Percentiles rank a stretch among this genome's conserved stretches.
These are phyloP conservation scores for Crithidia acanthocephali DNA, from an alignment of 208 protist genomes.

Conservation along the genomic window DNA sequence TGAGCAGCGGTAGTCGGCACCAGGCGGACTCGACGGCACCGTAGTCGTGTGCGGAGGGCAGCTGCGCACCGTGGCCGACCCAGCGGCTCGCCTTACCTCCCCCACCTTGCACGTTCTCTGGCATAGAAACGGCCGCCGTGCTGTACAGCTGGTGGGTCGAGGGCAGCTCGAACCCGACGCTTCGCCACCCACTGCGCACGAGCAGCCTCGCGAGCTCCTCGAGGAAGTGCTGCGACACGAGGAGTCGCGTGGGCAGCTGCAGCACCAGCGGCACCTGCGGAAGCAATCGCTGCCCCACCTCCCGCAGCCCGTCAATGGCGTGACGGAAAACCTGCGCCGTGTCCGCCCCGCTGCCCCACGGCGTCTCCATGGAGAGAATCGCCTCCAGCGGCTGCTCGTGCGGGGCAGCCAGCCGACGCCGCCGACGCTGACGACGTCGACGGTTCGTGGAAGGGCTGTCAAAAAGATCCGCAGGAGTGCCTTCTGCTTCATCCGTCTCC, in stretches of 20 bases:
- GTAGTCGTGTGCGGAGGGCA: conserved; percentile 1
- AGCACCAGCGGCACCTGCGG: conserved; percentile 40
- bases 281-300: conserved; percentile 21
- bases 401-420: conserved; percentile 17
- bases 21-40: conserved; percentile 23
- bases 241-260: conserved; percentile 57
- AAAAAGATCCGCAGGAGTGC: no score
- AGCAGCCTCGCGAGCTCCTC: conserved; percentile 35
- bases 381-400: conserved; percentile 37
- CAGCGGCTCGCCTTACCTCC: not conserved
- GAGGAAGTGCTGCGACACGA: conserved; percentile 61
- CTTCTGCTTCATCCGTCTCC: no score
- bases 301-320: conserved; percentile 29
- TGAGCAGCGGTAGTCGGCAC: conserved; percentile 45
- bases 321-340: conserved; percentile 22
- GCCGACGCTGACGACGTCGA: not conserved
- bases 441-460: no score
- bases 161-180: conserved; percentile 55
- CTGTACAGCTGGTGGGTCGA: conserved; percentile 40
- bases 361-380: conserved; percentile 32
- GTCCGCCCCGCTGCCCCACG: conserved; percentile 43
- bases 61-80: not conserved
- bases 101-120: not conserved
- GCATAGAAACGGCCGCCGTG: not conserved
- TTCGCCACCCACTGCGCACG: conserved; percentile 25